phyloP scores from a whole-genome alignment of 2,329 filamentous ascomycete genomes.

The Botrytis pseudocinerea region DNA sequence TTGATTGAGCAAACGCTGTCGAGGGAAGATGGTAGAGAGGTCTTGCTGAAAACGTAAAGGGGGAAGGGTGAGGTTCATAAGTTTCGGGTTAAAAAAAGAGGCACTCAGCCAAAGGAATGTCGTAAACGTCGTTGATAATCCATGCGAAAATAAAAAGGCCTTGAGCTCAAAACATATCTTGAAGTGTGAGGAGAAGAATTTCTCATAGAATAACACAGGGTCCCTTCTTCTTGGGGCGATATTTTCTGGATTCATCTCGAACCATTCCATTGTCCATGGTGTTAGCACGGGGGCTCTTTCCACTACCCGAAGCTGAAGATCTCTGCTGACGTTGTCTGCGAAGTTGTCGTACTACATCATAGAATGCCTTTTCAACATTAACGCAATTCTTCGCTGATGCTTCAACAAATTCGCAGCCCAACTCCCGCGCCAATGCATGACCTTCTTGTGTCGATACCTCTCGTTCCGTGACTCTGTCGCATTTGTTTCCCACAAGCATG shows the following conservation, averaged over 20 bases:
- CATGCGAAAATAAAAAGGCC: conserved; percentile 25
- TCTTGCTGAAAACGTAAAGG: conserved; percentile 20
- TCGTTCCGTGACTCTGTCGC: conserved; percentile 90
- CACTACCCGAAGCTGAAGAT: conserved; percentile 28
- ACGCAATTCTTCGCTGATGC: conserved; percentile 97
- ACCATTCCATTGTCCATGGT: conserved; percentile 32
- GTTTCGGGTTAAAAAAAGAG: conserved; percentile 19
- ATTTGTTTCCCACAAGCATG: conserved; percentile 99
- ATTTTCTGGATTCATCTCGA: conserved; percentile 36
- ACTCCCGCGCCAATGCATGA: conserved; percentile 82
- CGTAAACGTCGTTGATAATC: conserved; percentile 31
- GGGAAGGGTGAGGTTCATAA: conserved; percentile 24
- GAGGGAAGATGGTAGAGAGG: conserved; percentile 31
- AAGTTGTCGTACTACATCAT: conserved; percentile 91
- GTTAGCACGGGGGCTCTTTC: conserved; percentile 32
- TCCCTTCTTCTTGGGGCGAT: conserved; percentile 33
- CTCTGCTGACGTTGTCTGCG: conserved; percentile 70
- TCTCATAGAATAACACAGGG: conserved; percentile 42
- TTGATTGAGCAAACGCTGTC: conserved; percentile 32
- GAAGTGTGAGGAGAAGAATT: conserved; percentile 20
- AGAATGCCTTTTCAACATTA: conserved; percentile 98
- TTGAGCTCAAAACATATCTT: conserved; percentile 22
- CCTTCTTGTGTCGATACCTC: conserved; percentile 97
- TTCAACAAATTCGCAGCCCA: conserved; percentile 96
- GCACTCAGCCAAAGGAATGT: conserved; percentile 30